Base-by-base conservation (phyloP, 176 grass and related monocot genomes). In the Puccinellia tenuiflora region DNA sequence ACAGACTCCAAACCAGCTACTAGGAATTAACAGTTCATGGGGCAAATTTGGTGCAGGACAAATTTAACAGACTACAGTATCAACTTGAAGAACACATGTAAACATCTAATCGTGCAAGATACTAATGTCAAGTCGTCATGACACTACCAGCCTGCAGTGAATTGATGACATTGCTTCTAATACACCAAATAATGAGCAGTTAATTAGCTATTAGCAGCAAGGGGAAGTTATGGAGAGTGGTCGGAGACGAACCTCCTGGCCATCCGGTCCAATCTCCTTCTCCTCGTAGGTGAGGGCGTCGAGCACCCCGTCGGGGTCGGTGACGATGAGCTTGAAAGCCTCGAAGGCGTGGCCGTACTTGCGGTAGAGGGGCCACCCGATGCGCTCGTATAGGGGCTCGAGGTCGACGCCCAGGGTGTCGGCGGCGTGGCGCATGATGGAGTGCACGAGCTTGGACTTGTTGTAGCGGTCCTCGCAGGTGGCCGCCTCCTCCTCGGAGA, bases 341-440 rank as follows among this genome's bases (percentile, higher is more conserved):
- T 94, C 92, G 51, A 90, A 94, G 39, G 92, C 92, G 62, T 94
- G 92, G 25, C 92, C 86, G 68, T 86, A 94, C 77, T 86, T 90
- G 79, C 92, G 86, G 86, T 94, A 94, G 39, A 94, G 82, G 0
- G 92, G 92, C 88, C 92, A 94, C 0, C 76, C 88, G 48, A 94
- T 79, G 59, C 86, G 84, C 14, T 87, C 77, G 75, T 95, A 95
- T 53, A 94, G 92, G 31, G 91, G 89, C 84, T 95, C 87, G 34
- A 94, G 87, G 74, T 92, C 90, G 69, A 95, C 45, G 43, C 42
- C 85, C 3, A 91, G 90, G 62, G 96, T 99, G 73, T 99, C 96
- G 21, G 96, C 96, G 56, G 95, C 96, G 61, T 99, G 96, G 78
- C 92, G 95, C 95, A 97, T 97, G 83, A 97, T 97, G 61, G 95